Evolutionary conservation across 805 yeast genomes (phyloP), one percentile per base, ranked within the genome.

Genomic region (Saccharomyces jurei): DNA sequence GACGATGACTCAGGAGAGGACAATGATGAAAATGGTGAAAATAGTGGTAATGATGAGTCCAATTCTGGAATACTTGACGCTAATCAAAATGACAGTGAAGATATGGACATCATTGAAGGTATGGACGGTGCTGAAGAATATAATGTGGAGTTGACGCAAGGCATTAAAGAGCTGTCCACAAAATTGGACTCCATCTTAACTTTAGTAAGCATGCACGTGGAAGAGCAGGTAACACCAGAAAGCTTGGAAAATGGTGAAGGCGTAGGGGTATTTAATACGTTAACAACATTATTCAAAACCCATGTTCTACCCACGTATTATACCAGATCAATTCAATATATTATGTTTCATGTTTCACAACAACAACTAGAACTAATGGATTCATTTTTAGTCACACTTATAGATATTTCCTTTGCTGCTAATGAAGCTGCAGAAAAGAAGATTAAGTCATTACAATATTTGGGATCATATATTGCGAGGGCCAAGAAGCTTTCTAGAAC

Each of bases 231-330:
- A 63, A 77, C 80, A 10, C 65, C 72, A 2, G 81, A 80, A 29
- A 75, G 77, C 47, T 64, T 86, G 30, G 78, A 77, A 52, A 72
- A 78, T 26, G 90, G 87, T 13, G 82, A 79, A 54, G 89, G 90
- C 1, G 79, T 89, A 6, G 71, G 77, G 13, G 72, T 88, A 14
- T 92, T 84, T 73, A 85, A 84, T 60, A 84, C 88, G 2, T 74
- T 94, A 54, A 80, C 87, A 0, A 81, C 91, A 1, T 74, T 88
- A 27, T 92, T 92, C 77, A 84, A 83, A 63, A 78, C 89, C 1
- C 94, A 89, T 61, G 80, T 94, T 44, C 74, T 92, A 57, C 95
- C 97, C 26, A 94, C 99, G 1, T 96, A 91, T 69, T 86, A 86
- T 68, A 92, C 98, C 11, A 83, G 88, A 63, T 84, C 90, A 46